Base-by-base conservation (phyloP, 768 basidiomycete genomes). In the Mycena crocata region DNA sequence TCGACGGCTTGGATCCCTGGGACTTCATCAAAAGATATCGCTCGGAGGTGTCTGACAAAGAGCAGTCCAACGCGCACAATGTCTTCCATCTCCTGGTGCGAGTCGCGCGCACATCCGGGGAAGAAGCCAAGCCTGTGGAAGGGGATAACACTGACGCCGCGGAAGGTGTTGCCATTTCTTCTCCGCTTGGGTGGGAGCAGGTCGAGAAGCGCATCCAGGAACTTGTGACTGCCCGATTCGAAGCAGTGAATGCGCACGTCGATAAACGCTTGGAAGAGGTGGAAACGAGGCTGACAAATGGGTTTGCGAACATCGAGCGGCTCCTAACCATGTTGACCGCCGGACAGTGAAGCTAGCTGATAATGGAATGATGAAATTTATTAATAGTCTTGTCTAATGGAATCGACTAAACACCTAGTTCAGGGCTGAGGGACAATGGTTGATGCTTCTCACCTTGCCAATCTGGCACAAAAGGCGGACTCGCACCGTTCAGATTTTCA, bases 221-320 rank as follows among this genome's bases (percentile, higher is more conserved):
- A 3, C 61, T 62, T 12, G 48, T 67, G 17, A 57, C 30, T 7
- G 56, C 30, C 9, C 37, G 60, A 9, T 67, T 62, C 34, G 66
- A 57, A n/a, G 46, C 60, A 44, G 42, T 37, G 23, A 50, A 64
- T 21, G 45, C 3, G 39, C 26, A 57, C 9, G 48, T 64, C 37
- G 62, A 64, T 23, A 50, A 57, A 15, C 46, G 56, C 1, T 30
- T 64, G 28, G 48, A 50, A 4, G 57, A 59, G 24, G 28, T 62
- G 31, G 66, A 67, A 19, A 5, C 56, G 46, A 50, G 48, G 55
- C 42, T 67, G 23, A 46, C 49, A 34, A 40, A 12, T 13, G 49
- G 57, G 34, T 46, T 66, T 7, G 45, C 23, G 23, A 66, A 66
- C 42, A 56, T 66, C 15, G 57, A 66, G 51, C 49, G 64, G 6